Percentiles rank a stretch among this genome's conserved stretches.
phyloP scores from a whole-genome alignment of 1,284 basidiomycete genomes.

The Microbotryomycetes sp. region DNA sequence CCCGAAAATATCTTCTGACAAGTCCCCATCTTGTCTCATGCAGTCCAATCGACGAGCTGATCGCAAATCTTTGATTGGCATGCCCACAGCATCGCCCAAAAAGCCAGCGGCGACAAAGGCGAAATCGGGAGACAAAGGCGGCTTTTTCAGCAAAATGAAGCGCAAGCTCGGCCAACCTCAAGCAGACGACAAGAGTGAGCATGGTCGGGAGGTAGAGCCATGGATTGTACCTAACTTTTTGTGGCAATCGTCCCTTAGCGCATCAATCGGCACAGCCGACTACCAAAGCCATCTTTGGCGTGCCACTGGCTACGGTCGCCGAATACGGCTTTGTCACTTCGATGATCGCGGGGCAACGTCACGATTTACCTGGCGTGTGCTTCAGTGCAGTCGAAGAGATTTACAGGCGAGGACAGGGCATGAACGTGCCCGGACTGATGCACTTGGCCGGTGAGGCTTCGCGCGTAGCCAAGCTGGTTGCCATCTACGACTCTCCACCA shows the following conservation, averaged over 20 bases:
- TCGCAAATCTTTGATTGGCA: conserved; percentile 15
- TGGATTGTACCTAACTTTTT: no score
- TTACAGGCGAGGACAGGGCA: conserved; percentile 41
- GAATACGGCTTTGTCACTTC: conserved; percentile 38
- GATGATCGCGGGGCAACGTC: conserved; percentile 40
- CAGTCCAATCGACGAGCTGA: conserved; percentile 7
- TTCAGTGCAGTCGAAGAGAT: conserved; percentile 42
- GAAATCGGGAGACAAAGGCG: not conserved
- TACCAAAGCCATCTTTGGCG: conserved; percentile 32
- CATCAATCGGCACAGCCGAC: not conserved
- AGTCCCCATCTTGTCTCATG: not conserved
- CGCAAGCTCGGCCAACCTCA: conserved; percentile 15
- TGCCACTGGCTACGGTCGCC: conserved; percentile 33
- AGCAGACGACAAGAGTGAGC: not conserved
- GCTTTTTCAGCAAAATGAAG: conserved; percentile 24
- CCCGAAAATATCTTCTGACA: no score
- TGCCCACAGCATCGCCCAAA: conserved; percentile 2
- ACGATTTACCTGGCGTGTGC: conserved; percentile 40
- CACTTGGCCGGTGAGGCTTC: conserved; percentile 37
- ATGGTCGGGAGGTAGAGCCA: no score
- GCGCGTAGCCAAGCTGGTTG: conserved; percentile 37
- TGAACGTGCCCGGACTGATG: conserved; percentile 40
- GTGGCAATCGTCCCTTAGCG: no score
- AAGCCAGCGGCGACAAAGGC: not conserved
- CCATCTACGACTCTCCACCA: conserved; percentile 38